These are phyloP conservation scores for Skeletonema tropicum DNA, from an alignment of 108 stramenopile species.

Conservation along the genomic window DNA sequence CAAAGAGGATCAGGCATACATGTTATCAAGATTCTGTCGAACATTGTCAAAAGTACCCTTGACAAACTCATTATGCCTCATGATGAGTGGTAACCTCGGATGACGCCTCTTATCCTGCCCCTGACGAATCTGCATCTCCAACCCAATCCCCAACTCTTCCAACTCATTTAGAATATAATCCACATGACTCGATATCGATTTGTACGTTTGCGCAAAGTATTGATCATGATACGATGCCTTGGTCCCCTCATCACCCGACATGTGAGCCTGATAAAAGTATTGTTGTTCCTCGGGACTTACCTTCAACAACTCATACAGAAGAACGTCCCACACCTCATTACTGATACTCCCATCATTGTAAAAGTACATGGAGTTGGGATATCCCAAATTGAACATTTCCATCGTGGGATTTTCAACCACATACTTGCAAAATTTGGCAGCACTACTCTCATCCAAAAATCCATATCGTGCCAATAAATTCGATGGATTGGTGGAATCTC, in stretches of 20 bases:
- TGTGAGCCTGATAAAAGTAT: constrained; percentile 49
- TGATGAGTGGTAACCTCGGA: constrained; percentile 48
- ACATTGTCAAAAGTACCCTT: constrained; percentile 43
- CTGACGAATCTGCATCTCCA: constrained; percentile 19
- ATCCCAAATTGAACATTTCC: constrained; percentile 54
- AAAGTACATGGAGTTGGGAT: constrained; percentile 51
- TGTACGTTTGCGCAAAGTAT: constrained; percentile 40
- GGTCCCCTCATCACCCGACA: constrained; percentile 45
- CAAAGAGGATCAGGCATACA: constrained; percentile 4
- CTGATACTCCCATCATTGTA: constrained; percentile 34
- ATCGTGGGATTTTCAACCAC: constrained; percentile 31
- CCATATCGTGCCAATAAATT: constrained; percentile 32
- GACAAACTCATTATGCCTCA: constrained; percentile 54
- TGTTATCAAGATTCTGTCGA: constrained; percentile 28
- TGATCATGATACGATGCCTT: constrained; percentile 49
- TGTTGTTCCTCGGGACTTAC: constrained; percentile 20
- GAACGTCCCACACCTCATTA: constrained; percentile 41
- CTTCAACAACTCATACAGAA: constrained; percentile 28
- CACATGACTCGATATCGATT: constrained; percentile 48
- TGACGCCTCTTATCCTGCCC: constrained; percentile 35
- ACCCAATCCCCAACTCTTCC: constrained; percentile 36
- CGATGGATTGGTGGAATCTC: constrained; percentile 40
- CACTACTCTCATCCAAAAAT: constrained; percentile 33
- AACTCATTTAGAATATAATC: constrained; percentile 42
- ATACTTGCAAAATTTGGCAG: constrained; percentile 55